Conservation (phyloP, 225 moss, liverwort and hornwort species). For the Pseudoscleropodium purum region DNA sequence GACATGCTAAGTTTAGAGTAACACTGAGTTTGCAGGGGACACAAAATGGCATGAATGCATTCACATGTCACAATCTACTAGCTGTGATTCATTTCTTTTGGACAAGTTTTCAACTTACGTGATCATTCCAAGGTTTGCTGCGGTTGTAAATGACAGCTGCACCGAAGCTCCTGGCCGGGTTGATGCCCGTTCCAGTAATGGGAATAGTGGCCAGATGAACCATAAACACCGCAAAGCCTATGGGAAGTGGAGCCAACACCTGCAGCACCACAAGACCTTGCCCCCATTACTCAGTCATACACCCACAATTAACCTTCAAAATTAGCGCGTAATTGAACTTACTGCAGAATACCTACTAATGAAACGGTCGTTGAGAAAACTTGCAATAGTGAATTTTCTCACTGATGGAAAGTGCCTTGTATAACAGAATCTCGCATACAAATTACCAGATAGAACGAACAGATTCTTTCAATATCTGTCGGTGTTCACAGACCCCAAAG, state of each 20-base stretch:
- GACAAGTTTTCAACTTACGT: conserved; percentile 9
- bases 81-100: neutral
- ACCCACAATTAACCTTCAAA: neutral
- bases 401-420: neutral
- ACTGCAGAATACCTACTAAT: neutral
- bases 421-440: neutral
- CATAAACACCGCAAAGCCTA: conserved; percentile 51
- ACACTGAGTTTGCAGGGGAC: neutral
- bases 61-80: neutral
- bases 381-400: neutral
- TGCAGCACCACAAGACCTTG: neutral
- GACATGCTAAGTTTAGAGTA: neutral
- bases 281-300: neutral
- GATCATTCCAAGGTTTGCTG: conserved; percentile 39
- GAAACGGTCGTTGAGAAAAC: neutral
- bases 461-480: neutral
- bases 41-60: neutral
- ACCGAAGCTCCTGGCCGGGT: conserved; percentile 54
- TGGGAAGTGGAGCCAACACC: conserved; percentile 54
- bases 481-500: neutral
- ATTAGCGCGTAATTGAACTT: neutral
- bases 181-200: conserved; percentile 55
- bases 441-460: no score
- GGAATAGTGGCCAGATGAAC: conserved; percentile 52
- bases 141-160: conserved; percentile 46